A percentile compares a stretch with the other conserved stretches of the same genome.
phyloP scores from a whole-genome alignment of 768 basidiomycete species.

The Multifurca ochricompacta region DNA sequence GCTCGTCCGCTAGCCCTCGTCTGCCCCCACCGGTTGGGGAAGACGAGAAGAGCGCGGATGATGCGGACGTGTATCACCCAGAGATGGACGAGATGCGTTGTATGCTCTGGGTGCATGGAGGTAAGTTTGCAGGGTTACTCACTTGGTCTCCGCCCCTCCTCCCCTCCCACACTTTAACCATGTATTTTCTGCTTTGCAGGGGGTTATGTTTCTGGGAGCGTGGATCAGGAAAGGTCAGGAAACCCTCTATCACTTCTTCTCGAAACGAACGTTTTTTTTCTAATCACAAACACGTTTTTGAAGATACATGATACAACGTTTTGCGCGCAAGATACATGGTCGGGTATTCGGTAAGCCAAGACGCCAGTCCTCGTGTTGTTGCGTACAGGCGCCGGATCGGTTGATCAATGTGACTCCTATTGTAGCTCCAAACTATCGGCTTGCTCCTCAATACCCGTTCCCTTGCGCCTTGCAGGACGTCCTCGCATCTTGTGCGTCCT shows the following conservation, averaged over 20 bases:
- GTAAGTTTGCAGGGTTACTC: constrained; percentile 33
- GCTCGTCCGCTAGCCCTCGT: no score
- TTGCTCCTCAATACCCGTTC: constrained; percentile 94
- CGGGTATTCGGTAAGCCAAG: no score
- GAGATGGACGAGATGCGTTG: constrained; percentile 81
- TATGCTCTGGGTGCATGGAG: constrained; percentile 75
- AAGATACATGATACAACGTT: constrained; percentile 69
- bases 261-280: no score
- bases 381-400: no score
- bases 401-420: constrained; percentile 15
- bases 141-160: not conserved
- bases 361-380: not conserved
- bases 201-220: constrained; percentile 74
- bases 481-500: constrained; percentile 65
- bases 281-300: no score
- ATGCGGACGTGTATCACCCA: constrained; percentile 37
- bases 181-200: constrained; percentile 36
- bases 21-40: constrained; percentile 17
- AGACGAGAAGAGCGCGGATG: constrained; percentile 22
- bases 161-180: no score
- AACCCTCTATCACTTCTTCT: no score
- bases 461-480: constrained; percentile 87
- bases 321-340: constrained; percentile 90
- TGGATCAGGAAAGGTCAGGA: constrained; percentile 66
- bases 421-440: constrained; percentile 61